Conservation (phyloP, 768 basidiomycete genomes). For the Ephemerocybe angulata region DNA sequence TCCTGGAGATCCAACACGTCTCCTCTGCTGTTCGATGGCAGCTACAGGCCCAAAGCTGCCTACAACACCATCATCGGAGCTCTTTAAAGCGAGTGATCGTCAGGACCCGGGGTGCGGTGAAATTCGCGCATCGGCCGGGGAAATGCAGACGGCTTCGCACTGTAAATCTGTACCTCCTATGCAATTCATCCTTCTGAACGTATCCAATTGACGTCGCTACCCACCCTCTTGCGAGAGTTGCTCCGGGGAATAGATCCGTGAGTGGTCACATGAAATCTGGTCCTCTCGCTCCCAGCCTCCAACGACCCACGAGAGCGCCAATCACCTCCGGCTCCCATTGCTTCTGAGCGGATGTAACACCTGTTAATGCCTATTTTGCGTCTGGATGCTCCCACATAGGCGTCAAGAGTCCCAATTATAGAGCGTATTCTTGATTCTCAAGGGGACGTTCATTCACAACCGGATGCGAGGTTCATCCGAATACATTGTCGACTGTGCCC, state of each 20-base stretch:
- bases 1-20: slow-evolving; percentile 43
- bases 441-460: background rate
- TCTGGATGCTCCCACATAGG: background rate
- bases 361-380: background rate
- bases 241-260: background rate
- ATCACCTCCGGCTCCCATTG: background rate
- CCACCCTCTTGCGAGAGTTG: background rate
- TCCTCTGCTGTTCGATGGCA: slow-evolving; percentile 44
- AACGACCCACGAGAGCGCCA: background rate
- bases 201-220: background rate
- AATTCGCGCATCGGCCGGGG: background rate
- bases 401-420: background rate
- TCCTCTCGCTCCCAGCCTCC: background rate
- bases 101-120: background rate
- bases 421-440: background rate
- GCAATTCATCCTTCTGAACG: background rate
- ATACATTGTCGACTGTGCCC: background rate
- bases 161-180: background rate
- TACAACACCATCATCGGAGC: slow-evolving; percentile 25
- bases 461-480: background rate
- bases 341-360: background rate
- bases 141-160: background rate
- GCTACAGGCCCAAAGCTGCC: slow-evolving; percentile 44
- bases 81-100: background rate
- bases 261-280: background rate